Evolutionary conservation across 495 filamentous ascomycete genomes (phyloP), one percentile per base, ranked within the genome.

Genomic region (Aspergillus coremiiformis): DNA sequence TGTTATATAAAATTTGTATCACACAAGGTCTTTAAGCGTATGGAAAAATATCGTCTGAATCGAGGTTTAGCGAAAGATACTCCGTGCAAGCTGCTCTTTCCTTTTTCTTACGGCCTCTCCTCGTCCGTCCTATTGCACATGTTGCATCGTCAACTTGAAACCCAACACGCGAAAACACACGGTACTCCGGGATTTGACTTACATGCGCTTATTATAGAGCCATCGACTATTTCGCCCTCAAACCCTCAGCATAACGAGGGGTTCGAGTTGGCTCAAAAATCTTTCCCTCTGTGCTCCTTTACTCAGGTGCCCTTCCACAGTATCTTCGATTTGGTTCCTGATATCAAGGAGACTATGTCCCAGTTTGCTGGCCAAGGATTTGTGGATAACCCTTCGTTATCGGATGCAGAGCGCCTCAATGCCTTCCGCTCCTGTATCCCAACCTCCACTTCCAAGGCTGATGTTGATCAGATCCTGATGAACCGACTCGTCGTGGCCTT

Each of bases 51-150:
- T 66, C 75, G 60, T 64, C 71, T 57, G 44, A 60, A 55, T 59
- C 65, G 55, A 54, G 67, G 53, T 43, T 57, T 60, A 49, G 67
- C 56, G 43, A 58, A 65, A 39, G 60, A 66, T 39, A 44, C 66
- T 27, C 69, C 75, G 47, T 71, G 72, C 44, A 79, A 74, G 44
- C 74, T 95, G 22, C 73, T 96, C 2, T 68, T 97, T 12, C 87
- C 89, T 1, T 59, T 96, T 4, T 96, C 90, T 1, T 82, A 89
- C 54, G 93, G 94, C 0, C 73, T 87, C 3, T 93, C 86, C 8
- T 96, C 92, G 0, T 76, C 83, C n/a, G 75, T 79, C 7, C 71
- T 98, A 20, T 67, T 97, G 24, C 79, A 90, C 60, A 74, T 96
- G 15, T 70, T 97, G 15, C 77, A 86, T 59, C 61, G 75, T 33